Percentiles rank a stretch among this genome's conserved stretches.
These are phyloP conservation scores for Suillus spraguei DNA, from an alignment of 768 basidiomycete species.

Conservation along the genomic window DNA sequence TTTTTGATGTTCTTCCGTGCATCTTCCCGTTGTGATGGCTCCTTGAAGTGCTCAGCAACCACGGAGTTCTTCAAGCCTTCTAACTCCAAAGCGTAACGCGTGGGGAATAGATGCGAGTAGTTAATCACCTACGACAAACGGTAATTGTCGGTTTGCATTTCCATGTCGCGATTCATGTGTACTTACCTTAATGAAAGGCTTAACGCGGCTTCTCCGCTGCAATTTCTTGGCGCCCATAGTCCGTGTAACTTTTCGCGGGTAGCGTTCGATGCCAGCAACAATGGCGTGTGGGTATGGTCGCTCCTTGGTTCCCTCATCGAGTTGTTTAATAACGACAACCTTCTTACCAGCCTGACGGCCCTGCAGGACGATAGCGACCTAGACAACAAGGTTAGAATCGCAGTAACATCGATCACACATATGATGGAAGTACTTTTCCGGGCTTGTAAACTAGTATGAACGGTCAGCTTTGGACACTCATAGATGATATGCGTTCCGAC, in stretches of 20 bases:
- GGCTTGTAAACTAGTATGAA: slow-evolving; percentile 80
- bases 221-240: slow-evolving; percentile 98
- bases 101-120: slow-evolving; percentile 99
- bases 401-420: slow-evolving; percentile 4
- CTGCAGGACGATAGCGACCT: slow-evolving; percentile 97
- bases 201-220: slow-evolving; percentile 91
- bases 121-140: slow-evolving; percentile 70
- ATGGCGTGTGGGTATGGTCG: slow-evolving; percentile 97
- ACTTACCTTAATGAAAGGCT: slow-evolving; percentile 98
- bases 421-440: slow-evolving; percentile 68
- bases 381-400: slow-evolving; percentile 6
- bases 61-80: slow-evolving; percentile 92
- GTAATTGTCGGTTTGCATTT: slow-evolving; percentile 1
- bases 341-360: slow-evolving; percentile 99
- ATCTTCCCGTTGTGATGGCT: slow-evolving; percentile 92
- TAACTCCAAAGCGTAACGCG: slow-evolving; percentile 96
- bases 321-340: slow-evolving; percentile 98
- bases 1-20: slow-evolving; percentile 97
- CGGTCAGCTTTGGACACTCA: slow-evolving; percentile 18
- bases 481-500: slow-evolving; percentile 25
- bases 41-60: slow-evolving; percentile 91
- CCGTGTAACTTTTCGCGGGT: slow-evolving; percentile 96
- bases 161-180: neutral
- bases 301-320: slow-evolving; percentile 96
- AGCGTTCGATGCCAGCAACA: slow-evolving; percentile 97